Evolutionary conservation across 352 stramenopile genomes (phyloP).

Genomic region (Globisporangium paroecandrum): DNA sequence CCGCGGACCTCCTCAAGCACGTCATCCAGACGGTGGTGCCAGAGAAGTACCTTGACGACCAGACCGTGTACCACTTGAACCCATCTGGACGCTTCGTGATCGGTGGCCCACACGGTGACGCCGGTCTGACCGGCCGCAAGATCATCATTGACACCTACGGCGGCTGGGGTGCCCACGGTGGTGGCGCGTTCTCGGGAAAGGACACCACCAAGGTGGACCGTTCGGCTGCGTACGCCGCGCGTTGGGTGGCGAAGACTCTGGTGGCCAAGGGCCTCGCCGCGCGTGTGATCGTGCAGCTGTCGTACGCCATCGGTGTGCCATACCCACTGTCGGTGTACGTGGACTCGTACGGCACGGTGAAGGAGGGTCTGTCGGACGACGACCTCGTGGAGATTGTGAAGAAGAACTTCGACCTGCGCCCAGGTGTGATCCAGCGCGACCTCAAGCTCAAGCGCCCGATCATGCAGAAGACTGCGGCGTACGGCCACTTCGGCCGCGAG

Average conservation of each 20-base stretch:
- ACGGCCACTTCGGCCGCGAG: conserved; percentile 98
- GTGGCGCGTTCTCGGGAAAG: conserved; percentile 98
- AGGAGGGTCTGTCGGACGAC: conserved; percentile 92
- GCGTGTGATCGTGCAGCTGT: conserved; percentile 96
- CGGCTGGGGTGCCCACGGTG: conserved; percentile 98
- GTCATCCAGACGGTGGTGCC: conserved; percentile 98
- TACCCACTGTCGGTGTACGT: conserved; percentile 97
- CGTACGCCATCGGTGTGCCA: conserved; percentile 98
- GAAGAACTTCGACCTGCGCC: conserved; percentile 99
- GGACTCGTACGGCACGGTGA: conserved; percentile 98
- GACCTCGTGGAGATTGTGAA: conserved; percentile 98
- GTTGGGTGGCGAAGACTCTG: conserved; percentile 99
- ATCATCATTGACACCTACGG: conserved; percentile 99
- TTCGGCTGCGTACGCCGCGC: conserved; percentile 96
- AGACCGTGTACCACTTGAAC: conserved; percentile 99
- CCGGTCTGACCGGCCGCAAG: conserved; percentile 98
- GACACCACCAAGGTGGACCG: conserved; percentile 99
- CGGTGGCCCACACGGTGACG: conserved; percentile 97
- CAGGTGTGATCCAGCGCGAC: conserved; percentile 98
- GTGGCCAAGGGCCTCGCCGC: conserved; percentile 94
- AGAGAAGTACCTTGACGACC: conserved; percentile 98
- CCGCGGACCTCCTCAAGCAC: conserved; percentile 97
- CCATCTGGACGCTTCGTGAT: conserved; percentile 99
- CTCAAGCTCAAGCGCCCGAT: conserved; percentile 96
- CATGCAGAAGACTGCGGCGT: conserved; percentile 98